Evolutionary conservation across 495 filamentous ascomycete genomes (phyloP), one percentile per base, ranked within the genome.

Genomic region (Penicillium ochrochloron): DNA sequence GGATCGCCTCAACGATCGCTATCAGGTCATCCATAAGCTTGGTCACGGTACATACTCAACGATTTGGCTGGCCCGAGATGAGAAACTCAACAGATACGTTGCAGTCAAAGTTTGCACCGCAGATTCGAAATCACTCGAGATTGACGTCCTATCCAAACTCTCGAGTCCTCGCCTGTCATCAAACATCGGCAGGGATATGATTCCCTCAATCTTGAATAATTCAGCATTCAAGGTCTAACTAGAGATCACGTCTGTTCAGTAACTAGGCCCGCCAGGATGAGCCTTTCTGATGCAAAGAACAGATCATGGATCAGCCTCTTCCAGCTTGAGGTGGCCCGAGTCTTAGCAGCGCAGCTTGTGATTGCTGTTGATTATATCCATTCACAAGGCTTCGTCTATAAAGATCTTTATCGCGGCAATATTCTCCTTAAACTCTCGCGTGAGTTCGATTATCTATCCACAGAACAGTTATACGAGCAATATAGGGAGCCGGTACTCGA

Each of bases 221-320:
- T 83, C 62, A 70, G 39, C 19, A 66, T 82, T 31, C 57, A 74
- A 21, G 76, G 81, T 14, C 78, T 76, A 12, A 84, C 84, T 63
- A 76, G 78, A n/a, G 73, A 55, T 9, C 80, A 85, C 69, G 35
- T 61, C 25, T 82, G 79, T 64, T 70, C 74, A 14, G 78, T 81
- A 41, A 69, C 60, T 10, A 42, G 2, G 5, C 73, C 70, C 14
- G 75, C 68, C 34, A 71, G 72, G 14, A 60, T 61, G 48, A 80
- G 76, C 56, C 60, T 81, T 27, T 70, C 67, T 12, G 70, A 68
- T 15, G 65, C 64, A 39, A 76, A 73, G 54, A 60, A 77, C 46
- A 69, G 53, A 10, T 78, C 73, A 33, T 75, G 29, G 52, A 70
- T 62, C n/a, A 23, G 71, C 19, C 59, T 79, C 11, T 81, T 82